These are phyloP conservation scores for Coemansia sp. DNA, from an alignment of 192 early-diverging fungal species.

Conservation along the genomic window DNA sequence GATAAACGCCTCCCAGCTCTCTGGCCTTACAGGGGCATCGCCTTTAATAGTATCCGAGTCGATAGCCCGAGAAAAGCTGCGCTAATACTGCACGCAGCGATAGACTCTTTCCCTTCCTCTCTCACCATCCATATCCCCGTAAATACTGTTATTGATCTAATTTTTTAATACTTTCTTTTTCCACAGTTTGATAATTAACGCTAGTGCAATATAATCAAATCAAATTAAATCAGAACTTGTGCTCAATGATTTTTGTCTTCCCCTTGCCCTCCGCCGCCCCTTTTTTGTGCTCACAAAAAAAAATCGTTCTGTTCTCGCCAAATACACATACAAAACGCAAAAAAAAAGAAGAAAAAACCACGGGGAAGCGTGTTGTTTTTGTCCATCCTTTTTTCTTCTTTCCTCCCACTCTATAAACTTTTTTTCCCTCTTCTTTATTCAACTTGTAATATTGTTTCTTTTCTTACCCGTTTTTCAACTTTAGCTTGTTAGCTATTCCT, in stretches of 20 bases:
- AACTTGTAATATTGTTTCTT: background rate
- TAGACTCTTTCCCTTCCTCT: background rate
- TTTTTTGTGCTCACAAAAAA: background rate
- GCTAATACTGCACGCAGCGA: background rate
- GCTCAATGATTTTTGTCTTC: background rate
- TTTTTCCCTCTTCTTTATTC: background rate
- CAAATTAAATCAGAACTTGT: background rate
- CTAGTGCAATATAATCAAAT: background rate
- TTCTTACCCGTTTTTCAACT: background rate
- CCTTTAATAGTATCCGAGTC: conserved; percentile 8
- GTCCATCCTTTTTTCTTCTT: background rate
- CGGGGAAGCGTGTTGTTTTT: background rate
- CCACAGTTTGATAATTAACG: background rate
- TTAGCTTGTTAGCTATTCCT: background rate
- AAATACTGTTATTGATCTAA: background rate
- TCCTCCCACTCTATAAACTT: background rate
- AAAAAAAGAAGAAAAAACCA: conserved; percentile 8
- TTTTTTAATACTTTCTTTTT: background rate
- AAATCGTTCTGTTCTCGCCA: background rate
- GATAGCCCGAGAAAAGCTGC: conserved; percentile 28
- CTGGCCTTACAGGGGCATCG: conserved; percentile 11
- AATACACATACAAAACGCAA: background rate
- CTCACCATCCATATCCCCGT: background rate
- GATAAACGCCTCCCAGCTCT: conserved; percentile 18
- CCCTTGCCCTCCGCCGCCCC: background rate